Evolutionary conservation across 441 rosid species (phyloP).

Genomic region (Aquilaria agallochum): DNA sequence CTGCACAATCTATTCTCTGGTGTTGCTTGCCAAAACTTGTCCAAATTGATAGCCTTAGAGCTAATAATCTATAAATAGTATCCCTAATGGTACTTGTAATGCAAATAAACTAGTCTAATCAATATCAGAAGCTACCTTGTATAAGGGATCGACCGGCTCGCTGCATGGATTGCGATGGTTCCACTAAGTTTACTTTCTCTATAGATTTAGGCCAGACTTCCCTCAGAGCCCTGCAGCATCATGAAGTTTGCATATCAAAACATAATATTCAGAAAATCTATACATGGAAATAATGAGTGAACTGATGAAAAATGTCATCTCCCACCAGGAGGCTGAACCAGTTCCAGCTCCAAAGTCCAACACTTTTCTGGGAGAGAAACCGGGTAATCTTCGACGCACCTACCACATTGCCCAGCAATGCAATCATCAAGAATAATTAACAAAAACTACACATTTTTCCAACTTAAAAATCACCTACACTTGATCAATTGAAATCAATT

Average conservation of each 20-base stretch:
- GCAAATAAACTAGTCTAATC: not conserved
- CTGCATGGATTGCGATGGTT: constrained; percentile 97
- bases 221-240: constrained; percentile 58
- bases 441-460: not conserved
- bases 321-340: constrained; percentile 95
- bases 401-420: constrained; percentile 12
- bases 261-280: not conserved
- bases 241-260: constrained; percentile 15
- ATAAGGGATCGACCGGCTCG: constrained; percentile 80
- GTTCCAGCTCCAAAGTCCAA: constrained; percentile 96
- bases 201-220: constrained; percentile 88
- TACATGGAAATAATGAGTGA: not conserved
- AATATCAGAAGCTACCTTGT: constrained; percentile 41
- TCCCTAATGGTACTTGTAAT: no score
- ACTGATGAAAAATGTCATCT: constrained; percentile 6
- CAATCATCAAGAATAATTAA: no score
- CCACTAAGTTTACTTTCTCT: constrained; percentile 71
- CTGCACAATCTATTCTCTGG: no score
- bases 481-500: not conserved
- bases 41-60: no score
- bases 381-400: constrained; percentile 75
- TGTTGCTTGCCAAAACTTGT: no score
- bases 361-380: constrained; percentile 61
- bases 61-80: no score
- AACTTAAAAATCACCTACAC: not conserved